These are phyloP conservation scores for Ampelocalamus luodianensis DNA, from an alignment of 176 grass and related monocot genomes.

Conservation along the genomic window DNA sequence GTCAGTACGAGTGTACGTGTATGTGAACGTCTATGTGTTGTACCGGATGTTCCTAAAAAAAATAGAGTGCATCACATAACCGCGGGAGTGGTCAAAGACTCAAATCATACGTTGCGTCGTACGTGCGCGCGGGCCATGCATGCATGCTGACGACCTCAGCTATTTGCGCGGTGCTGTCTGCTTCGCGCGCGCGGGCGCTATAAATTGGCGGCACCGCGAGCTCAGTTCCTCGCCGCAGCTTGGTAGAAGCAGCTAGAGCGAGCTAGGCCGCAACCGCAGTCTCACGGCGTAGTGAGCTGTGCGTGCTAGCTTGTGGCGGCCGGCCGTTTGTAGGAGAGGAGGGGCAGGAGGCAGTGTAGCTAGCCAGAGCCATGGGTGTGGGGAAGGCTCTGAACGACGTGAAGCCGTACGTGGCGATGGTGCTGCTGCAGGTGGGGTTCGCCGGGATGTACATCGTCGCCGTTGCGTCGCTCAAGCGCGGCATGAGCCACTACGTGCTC, in stretches of 20 bases:
- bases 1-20: no score
- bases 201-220: conserved; percentile 17
- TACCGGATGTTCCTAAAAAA: no score
- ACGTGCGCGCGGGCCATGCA: not conserved
- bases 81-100: not conserved
- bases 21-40: no score
- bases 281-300: not conserved
- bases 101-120: not conserved
- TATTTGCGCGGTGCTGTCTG: not conserved
- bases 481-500: conserved; percentile 98
- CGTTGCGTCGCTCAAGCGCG: conserved; percentile 83
- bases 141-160: not conserved
- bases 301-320: not conserved
- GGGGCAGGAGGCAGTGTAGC: not conserved
- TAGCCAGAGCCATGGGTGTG: conserved; percentile 41
- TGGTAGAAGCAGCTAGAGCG: not conserved
- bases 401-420: conserved; percentile 85
- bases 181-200: not conserved
- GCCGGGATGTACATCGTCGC: conserved; percentile 87
- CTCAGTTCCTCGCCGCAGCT: not conserved
- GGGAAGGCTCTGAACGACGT: conserved; percentile 56
- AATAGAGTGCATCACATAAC: not conserved
- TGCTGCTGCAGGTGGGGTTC: conserved; percentile 81
- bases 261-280: not conserved
- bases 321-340: not conserved